Conservation (phyloP, 108 stramenopile genomes). For the Parietichytrium sp. region DNA sequence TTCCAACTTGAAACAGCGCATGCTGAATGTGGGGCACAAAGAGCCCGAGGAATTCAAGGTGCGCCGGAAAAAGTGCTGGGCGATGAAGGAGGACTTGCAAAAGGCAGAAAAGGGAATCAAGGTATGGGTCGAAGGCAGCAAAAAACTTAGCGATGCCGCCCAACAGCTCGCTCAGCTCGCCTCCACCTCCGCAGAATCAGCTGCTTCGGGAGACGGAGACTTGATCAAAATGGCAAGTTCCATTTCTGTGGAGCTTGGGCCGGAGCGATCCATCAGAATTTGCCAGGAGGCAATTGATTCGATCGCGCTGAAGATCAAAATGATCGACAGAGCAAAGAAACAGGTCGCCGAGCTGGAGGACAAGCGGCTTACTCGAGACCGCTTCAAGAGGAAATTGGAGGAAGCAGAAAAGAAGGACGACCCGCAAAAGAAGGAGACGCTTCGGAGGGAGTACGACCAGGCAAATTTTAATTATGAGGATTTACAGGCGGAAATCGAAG, state of each 20-base stretch:
- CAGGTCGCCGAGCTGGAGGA: slow-evolving; percentile 21
- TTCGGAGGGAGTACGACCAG: slow-evolving; percentile 22
- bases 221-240: neutral
- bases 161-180: neutral
- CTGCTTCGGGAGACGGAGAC: too few relatives aligned
- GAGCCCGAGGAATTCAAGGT: slow-evolving; percentile 14
- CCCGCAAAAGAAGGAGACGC: neutral
- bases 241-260: neutral
- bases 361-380: slow-evolving; percentile 22
- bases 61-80: neutral
- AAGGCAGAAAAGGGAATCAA: slow-evolving; percentile 8
- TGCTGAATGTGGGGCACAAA: neutral
- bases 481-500: neutral
- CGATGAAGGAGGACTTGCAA: slow-evolving; percentile 23
- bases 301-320: slow-evolving; percentile 18
- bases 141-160: neutral
- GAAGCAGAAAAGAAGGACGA: slow-evolving; percentile 29
- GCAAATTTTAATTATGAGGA: neutral
- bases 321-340: slow-evolving; percentile 17
- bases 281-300: slow-evolving; percentile 21
- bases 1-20: neutral
- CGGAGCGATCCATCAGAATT: neutral
- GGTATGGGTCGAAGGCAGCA: neutral
- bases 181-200: too few relatives aligned
- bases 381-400: neutral